Percentiles rank a stretch among this genome's conserved stretches.
Evolutionary conservation across 805 yeast genomes (phyloP).

Genomic region (Candida loeiensis): DNA sequence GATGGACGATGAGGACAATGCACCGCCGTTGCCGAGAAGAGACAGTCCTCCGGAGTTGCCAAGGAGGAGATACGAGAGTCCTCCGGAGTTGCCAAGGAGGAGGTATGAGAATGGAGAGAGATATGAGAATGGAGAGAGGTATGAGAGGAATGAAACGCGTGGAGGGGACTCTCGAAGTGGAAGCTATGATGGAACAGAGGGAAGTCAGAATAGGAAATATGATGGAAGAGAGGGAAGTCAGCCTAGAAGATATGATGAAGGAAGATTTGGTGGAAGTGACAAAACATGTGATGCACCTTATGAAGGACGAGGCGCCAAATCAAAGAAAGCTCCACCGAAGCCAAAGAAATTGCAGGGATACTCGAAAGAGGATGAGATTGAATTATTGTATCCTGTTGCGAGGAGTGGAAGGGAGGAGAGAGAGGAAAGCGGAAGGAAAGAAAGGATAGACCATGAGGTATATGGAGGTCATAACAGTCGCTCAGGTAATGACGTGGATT

Average conservation of each 20-base stretch:
- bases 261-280: too few species aligned
- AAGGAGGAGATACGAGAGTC: constrained; percentile 6
- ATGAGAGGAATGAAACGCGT: too few species aligned
- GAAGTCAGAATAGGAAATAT: not conserved
- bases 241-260: too few species aligned
- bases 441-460: too few species aligned
- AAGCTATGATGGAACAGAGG: constrained; percentile 3
- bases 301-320: too few species aligned
- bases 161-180: too few species aligned
- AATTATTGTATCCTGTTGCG: constrained; percentile 19
- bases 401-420: not conserved
- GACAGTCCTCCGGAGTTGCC: constrained; percentile 17
- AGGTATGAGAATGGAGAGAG: constrained; percentile 6
- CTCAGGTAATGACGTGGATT: too few species aligned
- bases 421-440: too few species aligned
- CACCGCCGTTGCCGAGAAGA: constrained; percentile 16
- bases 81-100: constrained; percentile 15
- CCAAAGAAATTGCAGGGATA: not conserved
- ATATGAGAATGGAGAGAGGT: not conserved
- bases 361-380: constrained; percentile 10
- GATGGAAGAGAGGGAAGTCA: constrained; percentile 4
- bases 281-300: too few species aligned
- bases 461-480: too few species aligned
- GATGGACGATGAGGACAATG: constrained; percentile 10
- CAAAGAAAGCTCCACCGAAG: not conserved